Percentiles rank a stretch among this genome's conserved stretches.
Evolutionary conservation across 1,284 basidiomycete genomes (phyloP).

Genomic region (Austroboletus niveus): DNA sequence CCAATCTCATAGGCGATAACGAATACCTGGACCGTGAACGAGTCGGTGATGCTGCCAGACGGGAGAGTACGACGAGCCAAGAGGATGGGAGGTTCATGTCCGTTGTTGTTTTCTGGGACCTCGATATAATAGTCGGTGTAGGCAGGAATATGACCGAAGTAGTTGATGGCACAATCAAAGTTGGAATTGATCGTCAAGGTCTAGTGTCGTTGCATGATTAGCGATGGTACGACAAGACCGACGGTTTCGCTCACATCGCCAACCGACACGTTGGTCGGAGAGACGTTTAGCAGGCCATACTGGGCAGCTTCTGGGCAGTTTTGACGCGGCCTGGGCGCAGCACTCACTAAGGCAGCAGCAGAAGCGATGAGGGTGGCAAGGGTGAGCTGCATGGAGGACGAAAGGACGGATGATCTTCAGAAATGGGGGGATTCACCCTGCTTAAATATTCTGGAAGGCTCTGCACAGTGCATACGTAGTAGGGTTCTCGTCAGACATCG

Average conservation of each 20-base stretch:
- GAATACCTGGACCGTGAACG: constrained; percentile 22
- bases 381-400: constrained; percentile 17
- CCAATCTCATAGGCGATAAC: background rate
- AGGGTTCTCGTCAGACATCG: no score
- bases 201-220: constrained; percentile 15
- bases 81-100: constrained; percentile 32
- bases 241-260: constrained; percentile 24
- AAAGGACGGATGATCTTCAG: background rate
- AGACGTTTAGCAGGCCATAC: constrained; percentile 21
- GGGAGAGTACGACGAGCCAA: constrained; percentile 21
- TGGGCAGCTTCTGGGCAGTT: constrained; percentile 27
- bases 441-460: background rate
- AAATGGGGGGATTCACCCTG: no score
- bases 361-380: constrained; percentile 14
- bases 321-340: constrained; percentile 18
- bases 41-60: constrained; percentile 8
- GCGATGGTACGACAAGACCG: background rate
- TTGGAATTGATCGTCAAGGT: constrained; percentile 23
- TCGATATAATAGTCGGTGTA: constrained; percentile 36
- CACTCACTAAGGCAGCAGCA: constrained; percentile 14
- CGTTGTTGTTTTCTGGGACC: constrained; percentile 30
- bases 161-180: constrained; percentile 29
- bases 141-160: constrained; percentile 18
- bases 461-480: no score
- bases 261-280: constrained; percentile 21